These are phyloP conservation scores for Stachybotrys chartarum DNA, from an alignment of 2,329 filamentous ascomycete genomes.

Conservation along the genomic window DNA sequence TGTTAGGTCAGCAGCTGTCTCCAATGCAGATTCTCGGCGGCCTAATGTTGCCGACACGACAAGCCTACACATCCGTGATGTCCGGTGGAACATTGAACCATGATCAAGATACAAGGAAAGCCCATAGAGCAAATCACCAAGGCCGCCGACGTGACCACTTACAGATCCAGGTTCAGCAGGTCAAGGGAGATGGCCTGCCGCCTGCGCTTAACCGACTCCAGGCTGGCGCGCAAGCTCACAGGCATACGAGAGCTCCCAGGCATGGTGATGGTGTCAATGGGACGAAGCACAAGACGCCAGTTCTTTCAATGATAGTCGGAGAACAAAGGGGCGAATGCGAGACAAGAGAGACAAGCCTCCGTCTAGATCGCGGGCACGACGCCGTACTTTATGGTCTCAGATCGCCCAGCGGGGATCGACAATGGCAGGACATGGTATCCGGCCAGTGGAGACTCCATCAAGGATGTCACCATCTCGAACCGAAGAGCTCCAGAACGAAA, in stretches of 20 bases:
- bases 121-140: too few relatives aligned
- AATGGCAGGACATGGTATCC: conserved; percentile 7
- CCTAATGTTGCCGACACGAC: too few relatives aligned
- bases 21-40: neutral
- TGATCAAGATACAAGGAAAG: too few relatives aligned
- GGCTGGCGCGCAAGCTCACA: conserved; percentile 61
- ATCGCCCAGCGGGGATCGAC: conserved; percentile 1
- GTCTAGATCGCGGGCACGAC: neutral
- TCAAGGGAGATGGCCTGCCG: conserved; percentile 49
- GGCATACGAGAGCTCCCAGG: conserved; percentile 64
- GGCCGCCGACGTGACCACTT: conserved; percentile 25
- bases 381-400: neutral
- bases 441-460: neutral
- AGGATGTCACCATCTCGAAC: neutral
- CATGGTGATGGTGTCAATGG: conserved; percentile 31
- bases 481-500: neutral
- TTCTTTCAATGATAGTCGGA: neutral
- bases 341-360: neutral
- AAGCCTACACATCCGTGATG: too few relatives aligned
- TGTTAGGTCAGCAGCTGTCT: neutral
- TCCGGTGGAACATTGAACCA: too few relatives aligned
- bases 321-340: neutral
- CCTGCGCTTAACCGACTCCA: conserved; percentile 52
- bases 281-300: neutral
- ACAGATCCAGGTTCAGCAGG: conserved; percentile 63